These are phyloP conservation scores for Penicillium psychrosexuale DNA, from an alignment of 2,329 filamentous ascomycete species.

Conservation along the genomic window DNA sequence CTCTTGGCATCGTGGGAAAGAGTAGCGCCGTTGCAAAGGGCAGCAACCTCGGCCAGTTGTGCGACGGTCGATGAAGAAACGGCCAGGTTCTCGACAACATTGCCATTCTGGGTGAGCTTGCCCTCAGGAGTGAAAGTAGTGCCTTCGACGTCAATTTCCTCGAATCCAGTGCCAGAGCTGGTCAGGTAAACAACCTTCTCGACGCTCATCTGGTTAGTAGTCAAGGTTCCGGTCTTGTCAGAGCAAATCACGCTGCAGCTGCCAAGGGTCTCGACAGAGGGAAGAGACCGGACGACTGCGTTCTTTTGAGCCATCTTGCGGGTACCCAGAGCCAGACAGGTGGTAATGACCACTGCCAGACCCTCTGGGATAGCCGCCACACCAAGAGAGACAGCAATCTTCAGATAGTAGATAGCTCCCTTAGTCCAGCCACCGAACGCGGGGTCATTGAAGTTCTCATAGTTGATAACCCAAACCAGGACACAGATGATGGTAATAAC, in stretches of 20 bases:
- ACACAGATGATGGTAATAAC: constrained; percentile 97
- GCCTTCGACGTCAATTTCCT: constrained; percentile 85
- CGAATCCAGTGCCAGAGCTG: constrained; percentile 68
- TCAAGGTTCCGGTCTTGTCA: constrained; percentile 97
- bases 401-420: constrained; percentile 98
- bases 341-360: constrained; percentile 97
- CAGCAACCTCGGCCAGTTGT: constrained; percentile 68
- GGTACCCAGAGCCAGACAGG: constrained; percentile 90
- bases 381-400: constrained; percentile 97
- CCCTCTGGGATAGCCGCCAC: constrained; percentile 97
- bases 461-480: constrained; percentile 97
- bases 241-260: constrained; percentile 99
- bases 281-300: constrained; percentile 90
- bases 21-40: constrained; percentile 84
- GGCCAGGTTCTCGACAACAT: constrained; percentile 65
- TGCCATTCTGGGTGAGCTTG: constrained; percentile 65
- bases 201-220: constrained; percentile 99
- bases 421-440: constrained; percentile 92
- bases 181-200: constrained; percentile 85
- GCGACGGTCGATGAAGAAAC: constrained; percentile 71
- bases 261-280: constrained; percentile 94
- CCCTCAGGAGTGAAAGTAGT: constrained; percentile 88
- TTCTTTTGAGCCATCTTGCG: constrained; percentile 99
- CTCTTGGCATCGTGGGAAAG: constrained; percentile 77
- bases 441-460: constrained; percentile 93